Evolutionary conservation across 345 rosid genomes (phyloP).

Genomic region (Populus deltoides): DNA sequence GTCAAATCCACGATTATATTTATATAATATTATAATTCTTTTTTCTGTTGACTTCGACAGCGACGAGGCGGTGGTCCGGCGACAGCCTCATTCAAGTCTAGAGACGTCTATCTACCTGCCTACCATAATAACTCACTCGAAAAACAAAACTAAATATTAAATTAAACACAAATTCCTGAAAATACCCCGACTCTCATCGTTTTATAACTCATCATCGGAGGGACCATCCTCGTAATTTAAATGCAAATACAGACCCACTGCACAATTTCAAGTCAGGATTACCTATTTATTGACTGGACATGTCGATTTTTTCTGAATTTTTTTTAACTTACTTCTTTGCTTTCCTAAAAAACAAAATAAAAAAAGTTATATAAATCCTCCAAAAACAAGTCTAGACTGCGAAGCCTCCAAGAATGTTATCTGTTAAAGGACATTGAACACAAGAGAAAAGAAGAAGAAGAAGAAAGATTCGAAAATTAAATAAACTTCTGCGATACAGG

Average conservation of each 20-base stretch:
- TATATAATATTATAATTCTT: too few relatives aligned
- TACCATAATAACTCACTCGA: not conserved
- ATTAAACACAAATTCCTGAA: not conserved
- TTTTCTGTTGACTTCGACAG: not conserved
- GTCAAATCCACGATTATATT: too few relatives aligned
- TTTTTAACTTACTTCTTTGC: not conserved
- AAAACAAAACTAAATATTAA: not conserved
- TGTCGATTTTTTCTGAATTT: not conserved
- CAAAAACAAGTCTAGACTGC: not conserved
- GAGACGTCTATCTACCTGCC: not conserved
- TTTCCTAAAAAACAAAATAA: not conserved
- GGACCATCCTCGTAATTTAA: not conserved
- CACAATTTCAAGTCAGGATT: not conserved
- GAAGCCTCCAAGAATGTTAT: slow-evolving; percentile 7
- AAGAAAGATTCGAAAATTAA: not conserved
- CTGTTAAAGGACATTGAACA: not conserved
- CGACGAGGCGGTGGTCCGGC: not conserved
- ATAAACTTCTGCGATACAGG: not conserved
- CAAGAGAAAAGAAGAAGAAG: not conserved
- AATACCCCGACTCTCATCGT: not conserved
- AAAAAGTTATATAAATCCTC: not conserved
- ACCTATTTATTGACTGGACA: not conserved
- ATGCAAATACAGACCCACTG: not conserved
- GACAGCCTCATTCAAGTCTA: not conserved
- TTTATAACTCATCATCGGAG: not conserved